These are phyloP conservation scores for Vitis riparia DNA, from an alignment of 164 flowering plant genomes.

Conservation along the genomic window DNA sequence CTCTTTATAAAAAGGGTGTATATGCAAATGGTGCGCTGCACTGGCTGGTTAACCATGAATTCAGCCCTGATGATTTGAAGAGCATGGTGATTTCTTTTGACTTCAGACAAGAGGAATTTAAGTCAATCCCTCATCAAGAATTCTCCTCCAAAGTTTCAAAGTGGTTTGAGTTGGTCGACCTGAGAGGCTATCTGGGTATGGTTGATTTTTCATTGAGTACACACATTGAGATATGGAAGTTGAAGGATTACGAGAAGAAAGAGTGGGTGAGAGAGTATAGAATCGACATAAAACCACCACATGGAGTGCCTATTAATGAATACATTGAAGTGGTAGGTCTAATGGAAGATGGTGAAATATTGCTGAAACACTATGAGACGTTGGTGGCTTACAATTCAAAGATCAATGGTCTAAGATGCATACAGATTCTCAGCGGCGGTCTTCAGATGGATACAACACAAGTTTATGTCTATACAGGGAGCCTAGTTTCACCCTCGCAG, in stretches of 20 bases:
- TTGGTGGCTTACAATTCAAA: slow-evolving; percentile 7
- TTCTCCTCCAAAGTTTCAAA: no score
- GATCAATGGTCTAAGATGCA: slow-evolving; percentile 2
- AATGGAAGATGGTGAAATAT: slow-evolving; percentile 10
- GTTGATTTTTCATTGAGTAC: not conserved
- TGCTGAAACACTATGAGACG: not conserved
- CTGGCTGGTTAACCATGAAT: not conserved
- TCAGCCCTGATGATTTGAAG: not conserved
- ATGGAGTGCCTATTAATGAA: not conserved
- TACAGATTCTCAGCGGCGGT: no score
- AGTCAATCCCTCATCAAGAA: not conserved
- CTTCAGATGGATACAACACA: no score
- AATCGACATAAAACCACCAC: not conserved
- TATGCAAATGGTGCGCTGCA: slow-evolving; percentile 7
- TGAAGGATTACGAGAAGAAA: slow-evolving; percentile 5
- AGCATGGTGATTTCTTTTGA: slow-evolving; percentile 2
- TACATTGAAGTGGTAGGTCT: not conserved
- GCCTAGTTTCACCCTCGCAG: no score
- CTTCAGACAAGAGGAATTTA: slow-evolving; percentile 1
- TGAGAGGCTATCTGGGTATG: slow-evolving; percentile 6
- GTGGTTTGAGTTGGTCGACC: not conserved
- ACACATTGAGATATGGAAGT: slow-evolving; percentile 17
- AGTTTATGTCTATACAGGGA: no score
- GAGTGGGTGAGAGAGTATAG: slow-evolving; percentile 4
- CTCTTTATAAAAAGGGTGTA: slow-evolving; percentile 1